Evolutionary conservation across 208 protist genomes (phyloP).

Genomic region (Wallacemonas sp.): DNA sequence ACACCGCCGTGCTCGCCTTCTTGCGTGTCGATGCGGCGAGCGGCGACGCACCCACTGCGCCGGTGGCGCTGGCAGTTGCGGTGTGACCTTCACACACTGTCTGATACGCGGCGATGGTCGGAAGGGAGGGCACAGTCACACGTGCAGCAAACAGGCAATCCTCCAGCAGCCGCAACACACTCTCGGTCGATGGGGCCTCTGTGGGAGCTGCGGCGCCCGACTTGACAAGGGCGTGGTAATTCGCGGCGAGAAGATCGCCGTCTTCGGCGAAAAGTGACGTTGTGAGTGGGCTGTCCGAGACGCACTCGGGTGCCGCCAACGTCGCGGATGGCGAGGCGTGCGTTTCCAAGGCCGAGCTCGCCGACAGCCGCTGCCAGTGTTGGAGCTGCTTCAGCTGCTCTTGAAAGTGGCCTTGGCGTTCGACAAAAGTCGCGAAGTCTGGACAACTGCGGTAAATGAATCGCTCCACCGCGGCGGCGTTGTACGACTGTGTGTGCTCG

Average conservation of each 20-base stretch:
- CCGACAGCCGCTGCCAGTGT: not conserved
- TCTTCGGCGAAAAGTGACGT: conserved; percentile 7
- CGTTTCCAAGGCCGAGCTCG: not conserved
- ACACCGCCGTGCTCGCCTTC: not conserved
- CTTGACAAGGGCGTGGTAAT: conserved; percentile 9
- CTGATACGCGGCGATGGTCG: conserved; percentile 17
- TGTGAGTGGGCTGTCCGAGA: not conserved
- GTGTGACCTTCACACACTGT: conserved; percentile 10
- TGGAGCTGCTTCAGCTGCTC: conserved; percentile 9
- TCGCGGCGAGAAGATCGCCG: conserved; percentile 8
- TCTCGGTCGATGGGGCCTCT: not conserved
- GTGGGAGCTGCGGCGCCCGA: conserved; percentile 7
- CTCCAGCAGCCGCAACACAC: conserved; percentile 15
- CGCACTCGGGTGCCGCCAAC: too few relatives aligned
- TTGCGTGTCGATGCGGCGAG: not conserved
- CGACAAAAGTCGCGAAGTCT: conserved; percentile 1
- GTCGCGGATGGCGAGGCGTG: not conserved
- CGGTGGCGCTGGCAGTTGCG: conserved; percentile 26
- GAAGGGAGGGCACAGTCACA: conserved; percentile 13
- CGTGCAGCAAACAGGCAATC: conserved; percentile 7
- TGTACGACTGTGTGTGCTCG: not conserved
- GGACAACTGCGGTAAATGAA: conserved; percentile 17
- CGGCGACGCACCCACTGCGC: conserved; percentile 20
- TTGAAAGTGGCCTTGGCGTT: conserved; percentile 11
- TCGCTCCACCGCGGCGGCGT: conserved; percentile 2